Conservation (phyloP, 1,139 yeast genomes). For the Schwanniomyces etchellsii region DNA sequence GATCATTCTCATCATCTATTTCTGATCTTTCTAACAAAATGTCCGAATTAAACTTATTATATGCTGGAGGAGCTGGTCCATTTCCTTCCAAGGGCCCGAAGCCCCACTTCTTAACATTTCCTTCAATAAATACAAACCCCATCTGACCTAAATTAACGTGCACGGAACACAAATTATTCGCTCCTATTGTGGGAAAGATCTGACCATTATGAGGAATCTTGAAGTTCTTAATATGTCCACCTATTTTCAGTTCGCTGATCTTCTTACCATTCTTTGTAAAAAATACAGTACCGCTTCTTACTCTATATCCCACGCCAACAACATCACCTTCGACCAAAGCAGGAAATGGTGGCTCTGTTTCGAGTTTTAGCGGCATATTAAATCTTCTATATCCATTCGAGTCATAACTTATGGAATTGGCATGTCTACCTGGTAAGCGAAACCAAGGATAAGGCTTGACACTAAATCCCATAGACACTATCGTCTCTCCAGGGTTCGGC, state of each 20-base stretch:
- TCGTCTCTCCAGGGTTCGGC: constrained; percentile 50
- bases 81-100: constrained; percentile 55
- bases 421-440: constrained; percentile 52
- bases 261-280: constrained; percentile 70
- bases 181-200: constrained; percentile 48
- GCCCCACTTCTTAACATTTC: constrained; percentile 61
- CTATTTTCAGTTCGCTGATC: constrained; percentile 57
- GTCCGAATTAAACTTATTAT: constrained; percentile 50
- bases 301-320: constrained; percentile 61
- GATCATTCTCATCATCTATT: constrained; percentile 43
- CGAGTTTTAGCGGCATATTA: constrained; percentile 44
- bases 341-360: constrained; percentile 40
- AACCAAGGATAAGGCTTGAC: constrained; percentile 56
- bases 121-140: constrained; percentile 56
- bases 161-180: constrained; percentile 45
- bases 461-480: constrained; percentile 42
- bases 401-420: constrained; percentile 45
- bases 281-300: constrained; percentile 56
- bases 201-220: constrained; percentile 34
- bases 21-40: constrained; percentile 51
- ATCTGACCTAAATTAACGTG: constrained; percentile 55
- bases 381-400: constrained; percentile 48
- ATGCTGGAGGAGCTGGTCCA: constrained; percentile 62
- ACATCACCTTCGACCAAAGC: constrained; percentile 53
- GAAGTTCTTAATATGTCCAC: constrained; percentile 58